Percentiles rank a stretch among this genome's conserved stretches.
Conservation (phyloP, 495 filamentous ascomycete genomes). For the Cercophora samala region DNA sequence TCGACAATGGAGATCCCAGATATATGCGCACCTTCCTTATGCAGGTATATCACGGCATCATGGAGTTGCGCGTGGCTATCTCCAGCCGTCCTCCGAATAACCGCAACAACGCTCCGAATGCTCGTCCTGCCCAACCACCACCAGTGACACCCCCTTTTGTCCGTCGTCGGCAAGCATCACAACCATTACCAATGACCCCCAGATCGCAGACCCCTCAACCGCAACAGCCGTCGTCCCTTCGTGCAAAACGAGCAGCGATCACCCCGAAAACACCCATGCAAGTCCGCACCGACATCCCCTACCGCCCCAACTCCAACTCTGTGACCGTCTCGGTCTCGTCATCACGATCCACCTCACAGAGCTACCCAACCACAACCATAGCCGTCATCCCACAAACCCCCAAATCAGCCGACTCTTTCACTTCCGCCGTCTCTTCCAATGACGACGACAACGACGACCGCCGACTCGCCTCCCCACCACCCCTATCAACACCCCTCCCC, state of each 20-base stretch:
- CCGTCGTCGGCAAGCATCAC: conserved; percentile 4
- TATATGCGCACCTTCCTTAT: conserved; percentile 76
- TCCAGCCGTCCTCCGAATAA: conserved; percentile 7
- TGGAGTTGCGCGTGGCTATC: conserved; percentile 59
- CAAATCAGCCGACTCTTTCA: conserved; percentile 70
- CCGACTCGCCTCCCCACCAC: conserved; percentile 15
- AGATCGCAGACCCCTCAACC: background rate
- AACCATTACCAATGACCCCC: background rate
- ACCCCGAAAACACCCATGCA: conserved; percentile 22
- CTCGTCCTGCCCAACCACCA: conserved; percentile 6
- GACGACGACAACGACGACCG: conserved; percentile 29
- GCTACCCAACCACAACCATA: conserved; percentile 6
- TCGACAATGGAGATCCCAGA: conserved; percentile 65
- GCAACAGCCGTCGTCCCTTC: background rate
- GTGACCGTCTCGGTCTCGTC: conserved; percentile 25
- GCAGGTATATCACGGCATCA: conserved; percentile 69
- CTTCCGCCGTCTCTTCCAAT: conserved; percentile 48
- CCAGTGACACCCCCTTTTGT: conserved; percentile 7
- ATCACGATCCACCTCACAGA: conserved; percentile 37
- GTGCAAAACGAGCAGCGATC: conserved; percentile 4
- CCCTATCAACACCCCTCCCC: conserved; percentile 7
- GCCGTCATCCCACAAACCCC: conserved; percentile 47
- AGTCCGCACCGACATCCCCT: conserved; percentile 28
- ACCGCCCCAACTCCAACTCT: conserved; percentile 25
- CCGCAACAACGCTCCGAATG: background rate